Evolutionary conservation across 2,329 filamentous ascomycete genomes (phyloP), one percentile per base, ranked within the genome.

Genomic region (Calonectria henricotiae): DNA sequence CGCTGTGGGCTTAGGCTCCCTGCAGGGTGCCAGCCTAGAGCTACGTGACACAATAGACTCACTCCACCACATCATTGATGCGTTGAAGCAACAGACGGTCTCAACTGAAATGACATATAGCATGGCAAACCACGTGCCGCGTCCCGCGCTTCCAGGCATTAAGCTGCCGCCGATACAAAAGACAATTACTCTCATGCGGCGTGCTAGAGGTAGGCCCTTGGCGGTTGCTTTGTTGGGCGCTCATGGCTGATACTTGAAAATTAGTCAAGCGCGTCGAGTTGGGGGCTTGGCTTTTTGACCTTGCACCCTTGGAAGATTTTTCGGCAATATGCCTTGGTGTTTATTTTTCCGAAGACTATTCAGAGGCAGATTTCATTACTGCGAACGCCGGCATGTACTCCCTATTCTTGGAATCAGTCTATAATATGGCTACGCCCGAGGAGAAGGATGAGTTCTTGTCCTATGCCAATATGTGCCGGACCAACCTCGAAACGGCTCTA

Each of bases 31-130:
- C 0, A 75, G 78, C 8, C 75, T 81, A 1, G 79, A 82, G 70
- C 73, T 83, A 73, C 76, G 78, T 4, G 80, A 83, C 67, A 80
- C 81, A 0, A 65, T 83, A 7, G 79, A 81, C 47, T 79, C 81
- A 1, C 79, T 83, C 2, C 78, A 79, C 39, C 75, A 79, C 17
- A 78, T 78, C 12, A 75, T 78, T 41, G 71, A 54, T 41, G 71
- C 75, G 17, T 70, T 78, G 23, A 78, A 77, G 35, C 73, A 76
- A 20, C 76, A 78, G 47, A 76, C 75, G 1, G 71, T 69, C 15
- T 72, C 71, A 15, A 73, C 67, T 3, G 76, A 78, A 65, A 75
- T 78, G 76, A 61, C 65, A 2, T 78, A 76, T 61, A 74, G 74
- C 9, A 66, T 75, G 43, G 76, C 76, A 15, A 76, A 64, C 23